These are phyloP conservation scores for Fusarium brevicatenulatum DNA, from an alignment of 2,329 filamentous ascomycete species.

Conservation along the genomic window DNA sequence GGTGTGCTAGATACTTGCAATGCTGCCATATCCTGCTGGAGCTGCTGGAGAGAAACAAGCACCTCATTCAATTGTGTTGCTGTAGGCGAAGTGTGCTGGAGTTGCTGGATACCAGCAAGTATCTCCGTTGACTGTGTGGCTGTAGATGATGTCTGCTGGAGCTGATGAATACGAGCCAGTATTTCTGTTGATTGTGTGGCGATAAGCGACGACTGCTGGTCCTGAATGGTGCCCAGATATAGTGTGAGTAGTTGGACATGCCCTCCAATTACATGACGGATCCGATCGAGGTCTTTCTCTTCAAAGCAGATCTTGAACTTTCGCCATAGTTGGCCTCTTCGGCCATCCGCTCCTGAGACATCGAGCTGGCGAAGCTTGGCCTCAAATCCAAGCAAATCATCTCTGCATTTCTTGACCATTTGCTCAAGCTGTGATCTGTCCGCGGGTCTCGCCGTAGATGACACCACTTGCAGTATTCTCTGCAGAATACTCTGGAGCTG, in stretches of 20 bases:
- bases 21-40: accelerated
- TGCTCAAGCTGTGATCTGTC: not conserved
- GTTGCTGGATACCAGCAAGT: accelerated
- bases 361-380: not conserved
- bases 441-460: not conserved
- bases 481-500: not conserved
- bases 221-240: not conserved
- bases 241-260: not conserved
- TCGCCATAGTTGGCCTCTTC: not conserved
- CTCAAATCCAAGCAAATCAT: not conserved
- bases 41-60: not conserved
- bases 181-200: not conserved
- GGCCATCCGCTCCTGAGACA: not conserved
- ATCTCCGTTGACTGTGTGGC: accelerated
- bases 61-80: not conserved
- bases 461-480: not conserved
- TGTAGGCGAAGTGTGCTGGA: not conserved
- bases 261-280: not conserved
- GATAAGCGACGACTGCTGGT: not conserved
- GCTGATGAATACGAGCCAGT: accelerated
- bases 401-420: not conserved
- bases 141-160: not conserved
- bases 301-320: not conserved
- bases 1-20: not conserved
- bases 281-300: not conserved